A percentile compares a stretch with the other conserved stretches of the same genome.
phyloP scores from a whole-genome alignment of 2,329 filamentous ascomycete species.

The Immersiporthe knoxdaviesiana region DNA sequence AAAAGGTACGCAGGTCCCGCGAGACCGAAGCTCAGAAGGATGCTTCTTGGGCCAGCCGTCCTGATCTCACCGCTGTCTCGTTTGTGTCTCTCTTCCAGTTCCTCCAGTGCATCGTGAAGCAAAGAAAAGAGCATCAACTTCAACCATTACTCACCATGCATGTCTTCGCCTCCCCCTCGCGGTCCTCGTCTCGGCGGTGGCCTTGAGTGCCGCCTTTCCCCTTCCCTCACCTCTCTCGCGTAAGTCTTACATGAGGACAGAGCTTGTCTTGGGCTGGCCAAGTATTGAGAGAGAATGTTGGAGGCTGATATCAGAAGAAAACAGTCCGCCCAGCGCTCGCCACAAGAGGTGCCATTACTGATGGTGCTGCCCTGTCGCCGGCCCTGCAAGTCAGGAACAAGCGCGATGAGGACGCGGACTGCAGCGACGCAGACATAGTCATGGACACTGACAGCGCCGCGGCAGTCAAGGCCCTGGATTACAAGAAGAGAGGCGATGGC shows the following conservation, averaged over 20 bases:
- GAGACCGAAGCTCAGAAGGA: not conserved
- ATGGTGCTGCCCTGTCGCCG: not conserved
- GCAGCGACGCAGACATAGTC: not conserved
- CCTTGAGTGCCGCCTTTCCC: constrained; percentile 13
- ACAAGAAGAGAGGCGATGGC: not conserved
- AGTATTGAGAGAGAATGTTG: too few relatives aligned
- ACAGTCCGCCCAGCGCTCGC: not conserved
- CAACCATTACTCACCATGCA: constrained; percentile 13
- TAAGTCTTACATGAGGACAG: too few relatives aligned
- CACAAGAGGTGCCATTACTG: not conserved
- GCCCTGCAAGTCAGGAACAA: not conserved
- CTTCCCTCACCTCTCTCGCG: constrained; percentile 1
- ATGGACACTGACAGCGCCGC: not conserved
- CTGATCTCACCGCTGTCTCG: not conserved
- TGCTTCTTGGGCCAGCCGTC: not conserved
- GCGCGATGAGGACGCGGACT: not conserved
- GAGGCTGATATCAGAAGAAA: not conserved
- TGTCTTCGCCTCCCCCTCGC: constrained; percentile 14
- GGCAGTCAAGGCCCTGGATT: not conserved
- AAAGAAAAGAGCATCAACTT: not conserved
- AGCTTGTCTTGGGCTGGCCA: too few relatives aligned
- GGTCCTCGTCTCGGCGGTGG: constrained; percentile 19
- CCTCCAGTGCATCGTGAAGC: not conserved
- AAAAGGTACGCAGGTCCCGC: not conserved
- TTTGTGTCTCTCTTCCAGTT: not conserved